Evolutionary conservation across 2,329 filamentous ascomycete species (phyloP).

Genomic region (Sphaerulina vaccinii): DNA sequence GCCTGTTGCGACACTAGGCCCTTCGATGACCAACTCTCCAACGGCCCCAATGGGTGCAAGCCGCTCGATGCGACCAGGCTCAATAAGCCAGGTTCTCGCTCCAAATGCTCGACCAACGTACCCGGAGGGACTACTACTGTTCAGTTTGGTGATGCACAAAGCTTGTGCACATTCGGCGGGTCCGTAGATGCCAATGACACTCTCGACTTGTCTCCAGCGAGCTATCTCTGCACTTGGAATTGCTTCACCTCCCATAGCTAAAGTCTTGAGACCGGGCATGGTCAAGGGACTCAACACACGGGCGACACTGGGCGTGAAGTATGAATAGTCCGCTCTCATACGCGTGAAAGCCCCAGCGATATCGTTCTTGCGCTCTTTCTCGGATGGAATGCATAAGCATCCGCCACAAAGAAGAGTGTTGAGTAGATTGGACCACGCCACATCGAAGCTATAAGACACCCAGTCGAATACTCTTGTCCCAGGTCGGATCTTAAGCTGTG

Average conservation of each 20-base stretch:
- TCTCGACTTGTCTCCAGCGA: constrained; percentile 40
- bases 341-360: constrained; percentile 38
- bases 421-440: constrained; percentile 18
- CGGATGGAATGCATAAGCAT: constrained; percentile 21
- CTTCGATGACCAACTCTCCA: constrained; percentile 15
- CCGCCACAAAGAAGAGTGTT: constrained; percentile 21
- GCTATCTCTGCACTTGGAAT: constrained; percentile 40
- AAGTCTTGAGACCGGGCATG: constrained; percentile 2
- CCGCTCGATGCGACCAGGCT: constrained; percentile 35
- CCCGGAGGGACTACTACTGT: not conserved
- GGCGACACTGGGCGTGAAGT: constrained; percentile 59
- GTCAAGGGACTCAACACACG: constrained; percentile 41
- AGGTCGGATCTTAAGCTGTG: constrained; percentile 5
- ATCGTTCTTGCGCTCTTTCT: constrained; percentile 9
- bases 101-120: constrained; percentile 12
- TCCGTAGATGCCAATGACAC: constrained; percentile 46
- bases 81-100: constrained; percentile 13
- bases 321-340: constrained; percentile 40
- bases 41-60: constrained; percentile 12
- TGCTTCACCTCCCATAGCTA: constrained; percentile 40
- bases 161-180: constrained; percentile 39
- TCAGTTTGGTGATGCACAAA: constrained; percentile 6
- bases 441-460: constrained; percentile 21
- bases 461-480: constrained; percentile 21
- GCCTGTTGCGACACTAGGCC: constrained; percentile 10